These are phyloP conservation scores for Spiraea crenata DNA, from an alignment of 331 rosid genomes.

Conservation along the genomic window DNA sequence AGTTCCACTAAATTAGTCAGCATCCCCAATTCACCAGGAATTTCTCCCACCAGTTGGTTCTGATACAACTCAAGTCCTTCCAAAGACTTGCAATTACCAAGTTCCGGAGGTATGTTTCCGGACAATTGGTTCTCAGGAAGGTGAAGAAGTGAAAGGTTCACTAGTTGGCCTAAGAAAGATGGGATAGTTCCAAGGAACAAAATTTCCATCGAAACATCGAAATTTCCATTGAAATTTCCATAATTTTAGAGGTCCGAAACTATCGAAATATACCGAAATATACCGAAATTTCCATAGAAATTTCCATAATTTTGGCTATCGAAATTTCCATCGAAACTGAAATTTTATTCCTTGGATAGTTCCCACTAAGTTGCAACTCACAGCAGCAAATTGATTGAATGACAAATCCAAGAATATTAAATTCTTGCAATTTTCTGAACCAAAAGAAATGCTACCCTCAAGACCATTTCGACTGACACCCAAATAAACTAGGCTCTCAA, in stretches of 20 bases:
- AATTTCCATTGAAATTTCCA: no score
- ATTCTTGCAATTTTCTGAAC: constrained; percentile 41
- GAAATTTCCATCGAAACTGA: no score
- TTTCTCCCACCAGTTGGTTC: constrained; percentile 64
- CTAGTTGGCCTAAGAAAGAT: constrained; percentile 55
- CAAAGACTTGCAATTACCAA: constrained; percentile 65
- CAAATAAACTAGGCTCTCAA: constrained; percentile 35
- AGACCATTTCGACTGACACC: constrained; percentile 36
- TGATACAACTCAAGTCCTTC: constrained; percentile 37
- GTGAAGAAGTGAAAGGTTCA: constrained; percentile 25
- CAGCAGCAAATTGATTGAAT: constrained; percentile 39
- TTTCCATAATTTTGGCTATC: no score
- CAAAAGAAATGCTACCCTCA: constrained; percentile 60
- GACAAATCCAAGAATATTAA: constrained; percentile 51
- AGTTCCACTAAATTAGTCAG: constrained; percentile 46
- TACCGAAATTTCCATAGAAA: no score
- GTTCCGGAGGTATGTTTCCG: constrained; percentile 67
- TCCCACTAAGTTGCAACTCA: constrained; percentile 44
- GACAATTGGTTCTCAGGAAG: constrained; percentile 59
- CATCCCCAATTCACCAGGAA: constrained; percentile 71
- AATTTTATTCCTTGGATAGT: no score
- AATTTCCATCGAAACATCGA: no score
- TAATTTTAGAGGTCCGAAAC: no score
- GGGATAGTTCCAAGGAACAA: no score
- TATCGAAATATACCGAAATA: no score